Conservation (phyloP, 495 filamentous ascomycete genomes). For the Penicillium roqueforti region DNA sequence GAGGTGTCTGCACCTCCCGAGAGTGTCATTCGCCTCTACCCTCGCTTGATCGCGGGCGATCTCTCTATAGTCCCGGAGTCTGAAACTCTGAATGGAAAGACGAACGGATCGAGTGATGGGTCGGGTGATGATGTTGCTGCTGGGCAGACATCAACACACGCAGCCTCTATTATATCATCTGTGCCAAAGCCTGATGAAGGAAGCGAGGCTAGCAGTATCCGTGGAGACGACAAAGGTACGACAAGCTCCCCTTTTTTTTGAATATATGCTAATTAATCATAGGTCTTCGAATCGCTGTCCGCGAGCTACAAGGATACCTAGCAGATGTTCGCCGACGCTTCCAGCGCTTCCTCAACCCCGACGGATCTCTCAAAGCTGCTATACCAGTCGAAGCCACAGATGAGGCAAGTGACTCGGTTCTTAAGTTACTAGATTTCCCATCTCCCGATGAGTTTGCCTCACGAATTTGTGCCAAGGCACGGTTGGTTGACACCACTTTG, state of each 20-base stretch:
- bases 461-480: conserved; percentile 68
- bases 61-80: conserved; percentile 56
- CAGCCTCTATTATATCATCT: conserved; percentile 60
- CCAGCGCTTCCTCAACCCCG: conserved; percentile 74
- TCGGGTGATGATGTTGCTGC: conserved; percentile 20
- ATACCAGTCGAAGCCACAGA: conserved; percentile 50
- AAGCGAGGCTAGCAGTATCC: conserved; percentile 47
- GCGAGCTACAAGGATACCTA: conserved; percentile 78
- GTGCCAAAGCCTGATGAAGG: conserved; percentile 37
- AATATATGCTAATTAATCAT: conserved; percentile 40
- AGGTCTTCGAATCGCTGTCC: conserved; percentile 73
- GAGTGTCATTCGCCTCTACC: conserved; percentile 81
- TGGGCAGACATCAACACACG: conserved; percentile 23
- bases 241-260: not conserved
- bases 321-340: conserved; percentile 77
- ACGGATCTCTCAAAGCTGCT: conserved; percentile 63
- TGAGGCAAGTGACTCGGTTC: conserved; percentile 44
- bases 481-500: conserved; percentile 84
- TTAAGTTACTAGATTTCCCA: conserved; percentile 44
- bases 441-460: conserved; percentile 57
- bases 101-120: conserved; percentile 27
- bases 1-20: conserved; percentile 86
- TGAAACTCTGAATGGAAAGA: conserved; percentile 43
- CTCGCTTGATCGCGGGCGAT: conserved; percentile 76
- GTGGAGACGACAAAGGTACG: conserved; percentile 27